phyloP scores from a whole-genome alignment of 179 eudicot genomes.

The Gypsophila paniculata region DNA sequence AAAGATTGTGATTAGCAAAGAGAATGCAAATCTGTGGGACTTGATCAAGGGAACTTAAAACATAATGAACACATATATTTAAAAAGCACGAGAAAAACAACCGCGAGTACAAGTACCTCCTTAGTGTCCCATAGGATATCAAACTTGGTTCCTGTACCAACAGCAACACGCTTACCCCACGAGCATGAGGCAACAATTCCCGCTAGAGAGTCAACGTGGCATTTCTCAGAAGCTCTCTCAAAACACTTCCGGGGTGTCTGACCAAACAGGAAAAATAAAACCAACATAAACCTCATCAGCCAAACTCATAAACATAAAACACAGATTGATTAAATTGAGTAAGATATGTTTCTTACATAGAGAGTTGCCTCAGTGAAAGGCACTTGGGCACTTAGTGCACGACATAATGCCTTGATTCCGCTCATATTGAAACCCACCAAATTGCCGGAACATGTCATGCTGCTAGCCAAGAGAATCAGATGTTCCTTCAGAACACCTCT shows the following conservation, averaged over 20 bases:
- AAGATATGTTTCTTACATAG: slow-evolving; percentile 49
- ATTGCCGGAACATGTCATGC: slow-evolving; percentile 89
- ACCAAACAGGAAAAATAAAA: not conserved
- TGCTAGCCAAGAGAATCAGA: slow-evolving; percentile 73
- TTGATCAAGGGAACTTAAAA: not conserved
- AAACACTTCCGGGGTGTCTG: slow-evolving; percentile 95
- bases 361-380: slow-evolving; percentile 93
- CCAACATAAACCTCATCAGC: not conserved
- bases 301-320: not conserved
- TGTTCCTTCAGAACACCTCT: slow-evolving; percentile 94
- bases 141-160: slow-evolving; percentile 86
- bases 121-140: slow-evolving; percentile 73
- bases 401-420: slow-evolving; percentile 75
- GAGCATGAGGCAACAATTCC: slow-evolving; percentile 95
- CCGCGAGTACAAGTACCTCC: slow-evolving; percentile 43
- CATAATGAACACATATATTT: not conserved
- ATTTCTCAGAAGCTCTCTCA: slow-evolving; percentile 89
- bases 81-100: not conserved
- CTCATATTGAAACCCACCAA: slow-evolving; percentile 75
- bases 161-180: slow-evolving; percentile 96
- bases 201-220: slow-evolving; percentile 71
- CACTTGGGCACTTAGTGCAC: slow-evolving; percentile 65
- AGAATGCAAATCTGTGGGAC: slow-evolving; percentile 1
- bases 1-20: slow-evolving; percentile 9
- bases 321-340: not conserved